phyloP scores from a whole-genome alignment of 495 filamentous ascomycete genomes.

The Xylaria bambusicola region DNA sequence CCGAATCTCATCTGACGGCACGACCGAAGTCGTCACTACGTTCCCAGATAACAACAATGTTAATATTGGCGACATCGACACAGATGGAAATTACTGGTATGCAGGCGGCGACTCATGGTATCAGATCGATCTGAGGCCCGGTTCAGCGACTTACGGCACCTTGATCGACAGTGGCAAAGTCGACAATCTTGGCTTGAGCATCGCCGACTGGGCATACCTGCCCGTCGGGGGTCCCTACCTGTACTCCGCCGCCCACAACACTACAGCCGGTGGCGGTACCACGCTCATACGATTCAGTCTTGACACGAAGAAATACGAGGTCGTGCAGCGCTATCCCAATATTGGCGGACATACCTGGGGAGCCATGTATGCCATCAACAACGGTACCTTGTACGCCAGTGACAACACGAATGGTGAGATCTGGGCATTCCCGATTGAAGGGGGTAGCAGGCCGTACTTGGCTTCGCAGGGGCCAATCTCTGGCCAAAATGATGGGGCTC shows the following conservation, averaged over 20 bases:
- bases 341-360: conserved; percentile 14
- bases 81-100: conserved; percentile 21
- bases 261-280: not conserved
- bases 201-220: conserved; percentile 22
- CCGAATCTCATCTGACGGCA: conserved; percentile 20
- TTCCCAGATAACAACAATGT: not conserved
- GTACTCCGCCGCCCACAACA: conserved; percentile 13
- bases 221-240: conserved; percentile 15
- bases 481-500: conserved; percentile 15
- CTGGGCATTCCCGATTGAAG: conserved; percentile 18
- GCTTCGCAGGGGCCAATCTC: conserved; percentile 17
- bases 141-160: conserved; percentile 15
- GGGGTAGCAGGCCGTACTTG: conserved; percentile 8
- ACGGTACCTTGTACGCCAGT: conserved; percentile 21
- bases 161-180: conserved; percentile 12
- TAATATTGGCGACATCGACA: conserved; percentile 21
- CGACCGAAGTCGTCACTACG: not conserved
- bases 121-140: conserved; percentile 13
- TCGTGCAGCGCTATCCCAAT: conserved; percentile 5
- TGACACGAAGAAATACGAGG: conserved; percentile 15
- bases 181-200: conserved; percentile 5
- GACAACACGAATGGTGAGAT: conserved; percentile 20
- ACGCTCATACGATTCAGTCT: conserved; percentile 22
- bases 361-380: conserved; percentile 20
- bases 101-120: conserved; percentile 9